These are phyloP conservation scores for Quercus tomentella DNA, from an alignment of 331 rosid species.

Conservation along the genomic window DNA sequence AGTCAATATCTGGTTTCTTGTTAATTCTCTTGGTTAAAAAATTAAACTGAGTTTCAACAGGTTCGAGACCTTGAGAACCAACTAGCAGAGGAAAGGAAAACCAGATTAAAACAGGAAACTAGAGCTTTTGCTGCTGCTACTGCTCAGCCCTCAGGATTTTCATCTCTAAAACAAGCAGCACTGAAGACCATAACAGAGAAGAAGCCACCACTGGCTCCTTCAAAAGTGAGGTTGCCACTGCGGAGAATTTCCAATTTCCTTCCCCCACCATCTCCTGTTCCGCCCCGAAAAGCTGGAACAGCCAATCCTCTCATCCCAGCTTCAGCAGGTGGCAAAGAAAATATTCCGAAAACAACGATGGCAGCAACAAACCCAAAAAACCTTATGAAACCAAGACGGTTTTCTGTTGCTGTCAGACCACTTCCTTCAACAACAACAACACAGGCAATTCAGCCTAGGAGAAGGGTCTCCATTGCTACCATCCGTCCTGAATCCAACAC, in stretches of 20 bases:
- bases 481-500: conserved; percentile 50
- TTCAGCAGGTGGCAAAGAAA: conserved; percentile 64
- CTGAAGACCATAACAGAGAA: conserved; percentile 39
- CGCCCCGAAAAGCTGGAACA: conserved; percentile 26
- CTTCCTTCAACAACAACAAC: conserved; percentile 25
- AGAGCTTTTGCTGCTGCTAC: conserved; percentile 64
- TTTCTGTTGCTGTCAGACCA: conserved; percentile 67
- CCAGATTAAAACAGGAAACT: conserved; percentile 71
- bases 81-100: conserved; percentile 79
- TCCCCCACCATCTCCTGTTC: conserved; percentile 57
- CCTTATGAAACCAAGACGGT: conserved; percentile 48
- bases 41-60: conserved; percentile 31
- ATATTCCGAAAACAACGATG: conserved; percentile 34
- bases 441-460: conserved; percentile 70
- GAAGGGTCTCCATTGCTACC: conserved; percentile 78
- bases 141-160: conserved; percentile 38
- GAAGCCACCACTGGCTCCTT: conserved; percentile 83
- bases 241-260: conserved; percentile 57
- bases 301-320: conserved; percentile 14
- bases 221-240: conserved; percentile 66
- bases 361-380: conserved; percentile 24
- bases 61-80: conserved; percentile 91
- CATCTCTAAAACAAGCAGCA: conserved; percentile 25
- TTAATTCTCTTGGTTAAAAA: background rate
- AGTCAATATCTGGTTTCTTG: background rate